These are phyloP conservation scores for Aspergillus ibericus DNA, from an alignment of 2,329 filamentous ascomycete genomes.

Conservation along the genomic window DNA sequence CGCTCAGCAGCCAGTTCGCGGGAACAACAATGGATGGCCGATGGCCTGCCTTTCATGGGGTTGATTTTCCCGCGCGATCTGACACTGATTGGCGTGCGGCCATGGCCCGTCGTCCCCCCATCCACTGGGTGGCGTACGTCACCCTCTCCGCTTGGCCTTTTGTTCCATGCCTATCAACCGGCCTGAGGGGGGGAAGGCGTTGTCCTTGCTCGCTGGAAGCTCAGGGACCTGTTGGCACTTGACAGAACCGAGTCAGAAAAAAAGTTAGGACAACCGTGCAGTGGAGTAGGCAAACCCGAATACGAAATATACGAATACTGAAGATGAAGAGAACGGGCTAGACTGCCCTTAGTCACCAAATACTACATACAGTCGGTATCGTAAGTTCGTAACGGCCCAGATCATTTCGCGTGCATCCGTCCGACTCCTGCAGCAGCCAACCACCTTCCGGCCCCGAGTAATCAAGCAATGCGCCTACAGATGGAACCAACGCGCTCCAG, in stretches of 20 bases:
- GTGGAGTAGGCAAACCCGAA: no score
- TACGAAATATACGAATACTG: no score
- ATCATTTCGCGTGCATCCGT: not conserved
- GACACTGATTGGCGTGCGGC: not conserved
- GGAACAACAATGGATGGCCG: not conserved
- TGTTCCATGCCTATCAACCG: not conserved
- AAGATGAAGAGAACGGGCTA: not conserved
- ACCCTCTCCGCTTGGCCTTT: not conserved
- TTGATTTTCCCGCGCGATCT: not conserved
- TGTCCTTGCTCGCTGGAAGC: not conserved
- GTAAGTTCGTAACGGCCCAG: not conserved
- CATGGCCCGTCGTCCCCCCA: not conserved
- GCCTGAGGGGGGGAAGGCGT: not conserved
- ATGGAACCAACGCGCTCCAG: not conserved
- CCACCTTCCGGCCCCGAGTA: not conserved
- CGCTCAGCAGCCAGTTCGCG: not conserved
- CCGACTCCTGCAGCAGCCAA: not conserved
- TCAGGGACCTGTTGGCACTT: no score
- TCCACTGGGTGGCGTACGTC: constrained; percentile 2
- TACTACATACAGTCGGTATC: not conserved
- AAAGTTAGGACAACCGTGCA: no score
- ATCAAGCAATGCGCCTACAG: not conserved
- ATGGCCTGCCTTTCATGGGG: not conserved
- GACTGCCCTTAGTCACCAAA: not conserved
- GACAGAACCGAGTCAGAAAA: no score